Evolutionary conservation across 768 basidiomycete genomes (phyloP), one percentile per base, ranked within the genome.

Genomic region (Coprinopsis sp.): DNA sequence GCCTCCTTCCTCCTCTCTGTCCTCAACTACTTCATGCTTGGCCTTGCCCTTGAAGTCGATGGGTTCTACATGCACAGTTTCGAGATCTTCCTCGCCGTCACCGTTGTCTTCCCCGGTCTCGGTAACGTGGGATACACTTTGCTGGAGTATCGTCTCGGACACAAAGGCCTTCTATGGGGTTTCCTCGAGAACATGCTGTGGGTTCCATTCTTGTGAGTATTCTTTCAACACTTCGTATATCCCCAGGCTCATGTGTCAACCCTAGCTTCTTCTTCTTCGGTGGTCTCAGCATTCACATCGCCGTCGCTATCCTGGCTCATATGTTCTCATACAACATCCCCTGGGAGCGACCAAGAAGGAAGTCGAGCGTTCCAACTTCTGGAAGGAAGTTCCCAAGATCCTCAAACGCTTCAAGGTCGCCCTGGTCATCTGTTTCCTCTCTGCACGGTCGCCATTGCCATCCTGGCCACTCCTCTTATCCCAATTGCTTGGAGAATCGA

Each of bases 331-430:
- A 84, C 66, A 82, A 87, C 63, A 85, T 85, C 56, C 76, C 77
- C 8, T 90, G 87, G 88, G 79, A 19, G 81, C 86, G 4, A 90
- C 87, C 3, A 78, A 78, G 55, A 89, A 90, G 66, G 87, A 89
- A 64, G 88, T 93, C 31, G 84, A 92, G 64, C 74, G 79, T 38
- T 88, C 86, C 4, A 93, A 92, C 61, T 92, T 95, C 72, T 92
- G 87, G 78, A 78, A 86, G 46, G 91, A 95, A 63, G 81, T 92
- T 11, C 92, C 92, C 1, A 78, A 79, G 47, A 91, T 94, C 59
- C 68, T 84, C 58, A 80, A 81, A 52, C 83, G 90, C 3, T 94
- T 89, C 69, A 82, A 85, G 73, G 56, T 79, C 37, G 76, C 78
- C 33, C 72, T 89, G 51, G 47, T 76, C 16, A 46, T 87, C 18